Percentiles rank a stretch among this genome's conserved stretches.
Conservation (phyloP, 805 yeast genomes). For the Myxozyma vanderwaltii region DNA sequence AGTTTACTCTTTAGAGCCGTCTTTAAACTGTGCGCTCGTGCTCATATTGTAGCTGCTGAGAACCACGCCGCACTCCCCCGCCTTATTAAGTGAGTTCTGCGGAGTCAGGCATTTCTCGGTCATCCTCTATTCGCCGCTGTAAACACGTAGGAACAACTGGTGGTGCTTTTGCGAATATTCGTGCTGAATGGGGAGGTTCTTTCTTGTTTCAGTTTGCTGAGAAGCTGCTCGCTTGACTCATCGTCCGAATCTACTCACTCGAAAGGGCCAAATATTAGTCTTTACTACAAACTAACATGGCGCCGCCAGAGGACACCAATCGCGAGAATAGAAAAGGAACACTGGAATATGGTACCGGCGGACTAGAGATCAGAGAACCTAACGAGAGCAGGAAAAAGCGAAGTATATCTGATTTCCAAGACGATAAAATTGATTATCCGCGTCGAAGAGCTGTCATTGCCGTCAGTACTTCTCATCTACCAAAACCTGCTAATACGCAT, state of each 20-base stretch:
- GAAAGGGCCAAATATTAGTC: too few relatives aligned
- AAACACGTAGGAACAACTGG: too few relatives aligned
- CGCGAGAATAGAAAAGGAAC: neutral
- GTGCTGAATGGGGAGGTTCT: too few relatives aligned
- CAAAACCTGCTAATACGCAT: neutral
- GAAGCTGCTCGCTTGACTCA: too few relatives aligned
- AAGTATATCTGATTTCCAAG: neutral
- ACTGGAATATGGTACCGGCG: neutral
- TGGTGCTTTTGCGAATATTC: too few relatives aligned
- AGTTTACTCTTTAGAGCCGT: too few relatives aligned
- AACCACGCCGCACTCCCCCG: conserved; percentile 1
- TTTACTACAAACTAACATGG: too few relatives aligned
- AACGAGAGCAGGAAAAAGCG: neutral
- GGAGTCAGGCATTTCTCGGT: too few relatives aligned
- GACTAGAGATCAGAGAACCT: neutral
- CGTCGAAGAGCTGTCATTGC: conserved; percentile 26
- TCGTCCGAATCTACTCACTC: too few relatives aligned
- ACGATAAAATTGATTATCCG: conserved; percentile 18
- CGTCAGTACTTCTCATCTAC: neutral
- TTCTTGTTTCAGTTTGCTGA: too few relatives aligned
- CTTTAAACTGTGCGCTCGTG: too few relatives aligned
- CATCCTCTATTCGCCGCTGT: too few relatives aligned
- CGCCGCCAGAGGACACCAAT: neutral
- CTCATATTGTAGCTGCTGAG: neutral
- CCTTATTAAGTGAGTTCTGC: neutral